phyloP scores from a whole-genome alignment of 2,329 filamentous ascomycete genomes.

The Aspergillus pseudoviridinutans region DNA sequence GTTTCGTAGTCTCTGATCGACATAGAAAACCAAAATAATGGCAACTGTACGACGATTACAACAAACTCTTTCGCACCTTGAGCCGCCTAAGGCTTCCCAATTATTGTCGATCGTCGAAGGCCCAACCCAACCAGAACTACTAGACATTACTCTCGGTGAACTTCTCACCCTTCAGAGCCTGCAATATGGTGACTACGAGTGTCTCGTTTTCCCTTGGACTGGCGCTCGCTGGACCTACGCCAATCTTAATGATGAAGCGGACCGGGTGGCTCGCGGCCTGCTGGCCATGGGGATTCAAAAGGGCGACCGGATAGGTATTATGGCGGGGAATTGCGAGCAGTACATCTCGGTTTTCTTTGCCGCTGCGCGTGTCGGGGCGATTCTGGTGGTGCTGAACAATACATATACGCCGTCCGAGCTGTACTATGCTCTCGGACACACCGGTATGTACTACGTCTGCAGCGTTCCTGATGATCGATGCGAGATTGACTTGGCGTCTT shows the following conservation, averaged over 20 bases:
- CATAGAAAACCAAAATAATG: conserved; percentile 11
- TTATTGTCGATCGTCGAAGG: conserved; percentile 61
- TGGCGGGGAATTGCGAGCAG: conserved; percentile 61
- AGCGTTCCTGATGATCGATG: background rate
- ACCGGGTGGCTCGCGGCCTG: conserved; percentile 61
- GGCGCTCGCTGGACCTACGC: conserved; percentile 69
- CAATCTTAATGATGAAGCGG: conserved; percentile 59
- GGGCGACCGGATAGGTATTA: conserved; percentile 69
- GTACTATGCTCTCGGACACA: conserved; percentile 66
- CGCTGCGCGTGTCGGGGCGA: conserved; percentile 61
- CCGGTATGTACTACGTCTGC: conserved; percentile 46
- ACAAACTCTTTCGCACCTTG: conserved; percentile 28
- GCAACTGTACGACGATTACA: conserved; percentile 27
- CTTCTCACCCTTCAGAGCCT: conserved; percentile 67
- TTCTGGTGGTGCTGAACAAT: conserved; percentile 76
- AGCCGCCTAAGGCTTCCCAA: conserved; percentile 12
- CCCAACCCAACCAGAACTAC: conserved; percentile 63
- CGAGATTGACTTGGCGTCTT: background rate
- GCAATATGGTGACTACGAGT: conserved; percentile 62
- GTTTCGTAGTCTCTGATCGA: background rate
- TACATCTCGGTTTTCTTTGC: conserved; percentile 68
- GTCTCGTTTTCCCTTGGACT: conserved; percentile 71
- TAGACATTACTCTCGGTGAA: conserved; percentile 68
- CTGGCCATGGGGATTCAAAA: conserved; percentile 62
- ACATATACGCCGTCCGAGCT: conserved; percentile 73